These are phyloP conservation scores for Dispira parvispora DNA, from an alignment of 192 early-diverging fungal genomes.

Conservation along the genomic window DNA sequence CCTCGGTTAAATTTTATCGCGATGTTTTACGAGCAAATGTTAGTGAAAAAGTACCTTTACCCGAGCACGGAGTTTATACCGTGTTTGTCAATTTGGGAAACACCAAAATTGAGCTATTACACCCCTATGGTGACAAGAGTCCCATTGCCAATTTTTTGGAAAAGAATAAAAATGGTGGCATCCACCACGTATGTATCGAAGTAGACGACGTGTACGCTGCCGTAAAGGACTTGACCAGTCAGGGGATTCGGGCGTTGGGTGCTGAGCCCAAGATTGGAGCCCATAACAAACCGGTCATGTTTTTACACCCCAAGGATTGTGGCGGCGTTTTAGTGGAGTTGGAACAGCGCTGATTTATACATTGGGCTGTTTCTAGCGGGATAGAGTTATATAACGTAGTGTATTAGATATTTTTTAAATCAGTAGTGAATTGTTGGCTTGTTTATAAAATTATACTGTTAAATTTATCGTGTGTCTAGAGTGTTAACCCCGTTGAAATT, in stretches of 20 bases:
- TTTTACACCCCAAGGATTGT: conserved; percentile 70
- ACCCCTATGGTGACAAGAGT: conserved; percentile 53
- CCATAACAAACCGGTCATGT: conserved; percentile 60
- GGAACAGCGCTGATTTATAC: conserved; percentile 24
- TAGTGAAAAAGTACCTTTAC: conserved; percentile 47
- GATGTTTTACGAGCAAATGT: conserved; percentile 52
- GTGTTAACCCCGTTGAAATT: no score
- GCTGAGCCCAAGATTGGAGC: conserved; percentile 68
- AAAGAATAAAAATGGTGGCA: conserved; percentile 64
- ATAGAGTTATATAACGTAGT: no score
- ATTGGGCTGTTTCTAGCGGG: background rate
- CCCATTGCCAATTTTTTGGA: conserved; percentile 63
- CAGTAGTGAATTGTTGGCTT: no score
- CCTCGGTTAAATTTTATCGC: conserved; percentile 49
- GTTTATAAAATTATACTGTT: no score
- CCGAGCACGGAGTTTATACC: conserved; percentile 74
- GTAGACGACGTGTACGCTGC: conserved; percentile 51
- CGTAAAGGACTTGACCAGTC: conserved; percentile 40
- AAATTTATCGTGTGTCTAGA: no score
- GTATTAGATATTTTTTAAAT: no score
- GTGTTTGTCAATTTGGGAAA: conserved; percentile 74
- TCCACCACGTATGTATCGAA: conserved; percentile 73
- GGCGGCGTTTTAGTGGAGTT: conserved; percentile 66
- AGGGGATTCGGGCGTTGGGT: conserved; percentile 44
- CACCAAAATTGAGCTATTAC: conserved; percentile 71